Percentiles rank a stretch among this genome's conserved stretches.
Evolutionary conservation across 192 early-diverging fungal genomes (phyloP).

Genomic region (Linnemannia schmuckeri): DNA sequence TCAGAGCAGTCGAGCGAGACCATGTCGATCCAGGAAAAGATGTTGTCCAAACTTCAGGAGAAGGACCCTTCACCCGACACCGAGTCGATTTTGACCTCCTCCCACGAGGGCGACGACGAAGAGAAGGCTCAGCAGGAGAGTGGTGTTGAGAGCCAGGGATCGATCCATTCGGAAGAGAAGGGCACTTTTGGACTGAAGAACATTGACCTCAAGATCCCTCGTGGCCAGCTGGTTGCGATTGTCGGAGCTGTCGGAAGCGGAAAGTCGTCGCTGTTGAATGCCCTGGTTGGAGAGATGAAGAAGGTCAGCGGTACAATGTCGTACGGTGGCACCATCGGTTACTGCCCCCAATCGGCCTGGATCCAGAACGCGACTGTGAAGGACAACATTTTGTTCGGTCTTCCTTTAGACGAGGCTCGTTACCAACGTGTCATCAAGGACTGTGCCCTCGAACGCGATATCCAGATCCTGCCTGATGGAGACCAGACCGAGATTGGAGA

Average conservation of each 20-base stretch:
- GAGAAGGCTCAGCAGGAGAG: background rate
- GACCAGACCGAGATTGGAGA: constrained; percentile 96
- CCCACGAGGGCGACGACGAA: background rate
- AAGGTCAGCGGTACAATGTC: constrained; percentile 70
- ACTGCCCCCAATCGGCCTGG: constrained; percentile 87
- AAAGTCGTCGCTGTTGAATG: constrained; percentile 65
- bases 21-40: constrained; percentile 52
- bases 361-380: constrained; percentile 94
- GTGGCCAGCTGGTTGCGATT: constrained; percentile 79
- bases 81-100: constrained; percentile 34
- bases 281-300: constrained; percentile 91
- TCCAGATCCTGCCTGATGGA: constrained; percentile 86
- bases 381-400: constrained; percentile 95
- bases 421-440: constrained; percentile 72
- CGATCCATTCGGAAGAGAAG: constrained; percentile 61
- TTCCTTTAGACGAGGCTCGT: constrained; percentile 68
- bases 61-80: constrained; percentile 51
- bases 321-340: constrained; percentile 76
- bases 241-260: constrained; percentile 81
- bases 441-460: constrained; percentile 90
- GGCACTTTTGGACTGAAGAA: constrained; percentile 60
- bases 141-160: background rate
- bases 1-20: constrained; percentile 54
- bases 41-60: constrained; percentile 28
- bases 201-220: constrained; percentile 58